Conservation (phyloP, 1,284 basidiomycete species). For the Ganoderma lucidum region DNA sequence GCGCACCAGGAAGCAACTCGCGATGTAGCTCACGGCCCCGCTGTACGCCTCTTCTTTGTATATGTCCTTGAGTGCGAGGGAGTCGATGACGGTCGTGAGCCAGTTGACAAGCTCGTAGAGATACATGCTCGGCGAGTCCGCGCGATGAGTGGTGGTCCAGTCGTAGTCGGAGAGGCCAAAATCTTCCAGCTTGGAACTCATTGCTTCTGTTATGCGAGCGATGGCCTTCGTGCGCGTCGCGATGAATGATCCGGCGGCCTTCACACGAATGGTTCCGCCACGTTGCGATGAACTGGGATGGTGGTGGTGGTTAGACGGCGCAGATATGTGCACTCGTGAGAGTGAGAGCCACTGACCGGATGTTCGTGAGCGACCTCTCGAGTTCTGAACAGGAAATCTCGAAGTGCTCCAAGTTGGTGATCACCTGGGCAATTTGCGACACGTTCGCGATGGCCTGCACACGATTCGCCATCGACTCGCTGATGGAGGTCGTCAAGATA, state of each 20-base stretch:
- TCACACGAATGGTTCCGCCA: slow-evolving; percentile 81
- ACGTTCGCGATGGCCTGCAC: slow-evolving; percentile 81
- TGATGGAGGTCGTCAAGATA: slow-evolving; percentile 85
- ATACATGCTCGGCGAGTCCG: slow-evolving; percentile 88
- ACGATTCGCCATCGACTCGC: slow-evolving; percentile 77
- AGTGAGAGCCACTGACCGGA: slow-evolving; percentile 58
- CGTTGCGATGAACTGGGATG: slow-evolving; percentile 66
- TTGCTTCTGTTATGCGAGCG: slow-evolving; percentile 82
- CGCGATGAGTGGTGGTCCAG: slow-evolving; percentile 79
- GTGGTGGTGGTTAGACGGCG: background rate
- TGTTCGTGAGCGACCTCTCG: slow-evolving; percentile 85
- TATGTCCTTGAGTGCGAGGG: slow-evolving; percentile 83
- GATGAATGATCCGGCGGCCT: slow-evolving; percentile 73
- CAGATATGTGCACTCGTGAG: background rate
- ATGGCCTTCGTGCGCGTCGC: slow-evolving; percentile 77
- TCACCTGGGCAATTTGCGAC: slow-evolving; percentile 95
- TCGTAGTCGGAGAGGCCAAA: slow-evolving; percentile 96
- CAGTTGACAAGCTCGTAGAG: slow-evolving; percentile 96
- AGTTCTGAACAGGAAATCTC: slow-evolving; percentile 87
- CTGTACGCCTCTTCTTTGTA: slow-evolving; percentile 92
- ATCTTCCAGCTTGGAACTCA: slow-evolving; percentile 94
- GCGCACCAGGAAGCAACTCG: slow-evolving; percentile 84
- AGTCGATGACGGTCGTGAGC: slow-evolving; percentile 96
- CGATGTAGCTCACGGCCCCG: slow-evolving; percentile 87
- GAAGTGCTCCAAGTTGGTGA: slow-evolving; percentile 95